Percentiles rank a stretch among this genome's conserved stretches.
These are phyloP conservation scores for Chrysanthemum makinoi DNA, from an alignment of 129 eudicot species.

Conservation along the genomic window DNA sequence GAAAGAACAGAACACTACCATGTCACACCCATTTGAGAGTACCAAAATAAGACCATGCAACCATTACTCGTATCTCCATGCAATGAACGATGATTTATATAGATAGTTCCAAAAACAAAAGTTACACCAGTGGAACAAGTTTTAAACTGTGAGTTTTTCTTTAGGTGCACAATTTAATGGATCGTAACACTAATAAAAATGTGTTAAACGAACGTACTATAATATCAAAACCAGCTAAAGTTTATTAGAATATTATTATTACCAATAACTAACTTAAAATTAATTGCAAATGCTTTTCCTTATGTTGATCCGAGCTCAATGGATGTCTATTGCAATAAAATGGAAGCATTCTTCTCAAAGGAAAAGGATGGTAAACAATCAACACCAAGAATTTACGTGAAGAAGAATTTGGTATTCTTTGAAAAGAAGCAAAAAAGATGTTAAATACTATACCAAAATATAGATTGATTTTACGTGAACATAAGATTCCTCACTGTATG, in stretches of 20 bases:
- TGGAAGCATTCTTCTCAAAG: constrained; percentile 12
- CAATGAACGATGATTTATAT: neutral
- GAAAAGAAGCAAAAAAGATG: neutral
- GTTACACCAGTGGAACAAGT: neutral
- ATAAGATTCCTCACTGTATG: neutral
- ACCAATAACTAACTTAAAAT: neutral
- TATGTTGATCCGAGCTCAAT: neutral
- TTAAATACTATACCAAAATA: constrained; percentile 4
- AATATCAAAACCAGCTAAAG: constrained; percentile 8
- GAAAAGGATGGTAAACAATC: neutral
- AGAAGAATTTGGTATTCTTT: too few relatives aligned
- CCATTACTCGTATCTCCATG: constrained; percentile 3
- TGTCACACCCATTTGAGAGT: neutral
- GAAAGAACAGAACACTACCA: too few relatives aligned
- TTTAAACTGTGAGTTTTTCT: neutral
- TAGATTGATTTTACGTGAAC: neutral
- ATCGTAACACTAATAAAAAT: neutral
- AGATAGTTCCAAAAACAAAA: neutral
- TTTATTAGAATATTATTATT: constrained; percentile 9
- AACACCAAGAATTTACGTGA: neutral
- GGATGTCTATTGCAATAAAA: constrained; percentile 12
- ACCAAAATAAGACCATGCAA: constrained; percentile 1
- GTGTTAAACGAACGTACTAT: neutral
- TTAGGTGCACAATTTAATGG: neutral
- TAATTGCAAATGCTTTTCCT: constrained; percentile 11